Evolutionary conservation across 345 rosid genomes (phyloP).

Genomic region (Gossypium herbaceum): DNA sequence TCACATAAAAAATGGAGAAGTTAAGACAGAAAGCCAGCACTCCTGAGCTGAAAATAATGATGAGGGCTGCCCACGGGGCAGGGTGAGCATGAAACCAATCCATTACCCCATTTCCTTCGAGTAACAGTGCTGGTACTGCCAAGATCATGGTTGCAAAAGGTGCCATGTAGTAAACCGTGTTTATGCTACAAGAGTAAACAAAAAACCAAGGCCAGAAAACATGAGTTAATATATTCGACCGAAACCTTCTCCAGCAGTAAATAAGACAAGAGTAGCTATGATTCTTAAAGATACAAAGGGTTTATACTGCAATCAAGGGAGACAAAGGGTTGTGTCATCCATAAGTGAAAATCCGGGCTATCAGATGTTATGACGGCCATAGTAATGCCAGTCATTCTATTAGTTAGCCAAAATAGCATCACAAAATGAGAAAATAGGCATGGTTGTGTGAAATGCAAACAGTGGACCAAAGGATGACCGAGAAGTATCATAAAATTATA

Average conservation of each 20-base stretch:
- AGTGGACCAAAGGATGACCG: background rate
- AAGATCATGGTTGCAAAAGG: slow-evolving; percentile 95
- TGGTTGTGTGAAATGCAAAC: background rate
- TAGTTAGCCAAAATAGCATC: background rate
- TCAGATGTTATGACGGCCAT: too few species aligned
- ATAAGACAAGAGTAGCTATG: too few species aligned
- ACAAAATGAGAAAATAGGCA: background rate
- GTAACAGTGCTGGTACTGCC: slow-evolving; percentile 72
- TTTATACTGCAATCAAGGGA: too few species aligned
- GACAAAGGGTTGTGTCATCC: too few species aligned
- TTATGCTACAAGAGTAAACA: slow-evolving; percentile 46
- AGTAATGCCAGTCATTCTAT: background rate
- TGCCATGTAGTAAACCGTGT: slow-evolving; percentile 99
- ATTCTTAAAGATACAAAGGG: too few species aligned
- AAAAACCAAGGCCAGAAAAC: slow-evolving; percentile 10
- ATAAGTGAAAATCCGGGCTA: too few species aligned
- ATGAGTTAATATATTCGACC: background rate
- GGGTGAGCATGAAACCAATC: slow-evolving; percentile 73
- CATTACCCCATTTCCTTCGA: slow-evolving; percentile 79
- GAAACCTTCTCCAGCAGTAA: background rate
- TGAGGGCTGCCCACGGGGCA: slow-evolving; percentile 45
- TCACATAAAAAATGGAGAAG: slow-evolving; percentile 96
- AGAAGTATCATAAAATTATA: background rate
- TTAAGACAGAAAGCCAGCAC: slow-evolving; percentile 92
- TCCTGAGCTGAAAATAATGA: slow-evolving; percentile 85